Conservation (phyloP, 192 early-diverging fungal species). For the Spizellomyces punctatus region DNA sequence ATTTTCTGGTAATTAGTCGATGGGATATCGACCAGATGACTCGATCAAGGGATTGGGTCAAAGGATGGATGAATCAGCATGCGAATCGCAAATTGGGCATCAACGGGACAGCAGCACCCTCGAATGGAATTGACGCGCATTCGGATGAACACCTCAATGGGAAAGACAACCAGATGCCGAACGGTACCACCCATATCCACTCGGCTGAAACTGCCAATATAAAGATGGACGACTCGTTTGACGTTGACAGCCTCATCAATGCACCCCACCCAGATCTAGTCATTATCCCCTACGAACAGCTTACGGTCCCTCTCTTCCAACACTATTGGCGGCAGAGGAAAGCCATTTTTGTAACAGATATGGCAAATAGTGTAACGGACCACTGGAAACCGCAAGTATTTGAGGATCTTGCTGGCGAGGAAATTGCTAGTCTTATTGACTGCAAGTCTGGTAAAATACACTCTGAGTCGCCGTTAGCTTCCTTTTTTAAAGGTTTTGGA, state of each 20-base stretch:
- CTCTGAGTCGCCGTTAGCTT: constrained; percentile 34
- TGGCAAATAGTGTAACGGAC: constrained; percentile 20
- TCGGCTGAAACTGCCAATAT: too few species aligned
- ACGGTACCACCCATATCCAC: too few species aligned
- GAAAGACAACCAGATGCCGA: too few species aligned
- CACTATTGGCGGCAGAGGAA: constrained; percentile 31
- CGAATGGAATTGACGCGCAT: too few species aligned
- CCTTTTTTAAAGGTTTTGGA: constrained; percentile 57
- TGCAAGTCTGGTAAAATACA: constrained; percentile 33
- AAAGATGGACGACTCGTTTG: neutral
- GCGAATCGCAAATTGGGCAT: neutral
- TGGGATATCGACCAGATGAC: constrained; percentile 17
- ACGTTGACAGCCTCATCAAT: constrained; percentile 5
- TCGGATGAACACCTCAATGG: too few species aligned
- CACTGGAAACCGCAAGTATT: constrained; percentile 42
- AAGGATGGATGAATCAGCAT: neutral
- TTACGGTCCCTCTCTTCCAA: constrained; percentile 28
- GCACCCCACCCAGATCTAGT: constrained; percentile 21
- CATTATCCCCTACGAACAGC: constrained; percentile 1
- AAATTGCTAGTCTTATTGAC: constrained; percentile 56
- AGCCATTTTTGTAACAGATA: constrained; percentile 30
- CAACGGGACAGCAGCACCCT: too few species aligned
- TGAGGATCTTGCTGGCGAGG: constrained; percentile 41
- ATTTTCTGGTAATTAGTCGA: constrained; percentile 8
- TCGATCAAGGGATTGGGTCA: constrained; percentile 7